A percentile compares a stretch with the other conserved stretches of the same genome.
Evolutionary conservation across 768 basidiomycete species (phyloP).

Genomic region (Trametes meyenii): DNA sequence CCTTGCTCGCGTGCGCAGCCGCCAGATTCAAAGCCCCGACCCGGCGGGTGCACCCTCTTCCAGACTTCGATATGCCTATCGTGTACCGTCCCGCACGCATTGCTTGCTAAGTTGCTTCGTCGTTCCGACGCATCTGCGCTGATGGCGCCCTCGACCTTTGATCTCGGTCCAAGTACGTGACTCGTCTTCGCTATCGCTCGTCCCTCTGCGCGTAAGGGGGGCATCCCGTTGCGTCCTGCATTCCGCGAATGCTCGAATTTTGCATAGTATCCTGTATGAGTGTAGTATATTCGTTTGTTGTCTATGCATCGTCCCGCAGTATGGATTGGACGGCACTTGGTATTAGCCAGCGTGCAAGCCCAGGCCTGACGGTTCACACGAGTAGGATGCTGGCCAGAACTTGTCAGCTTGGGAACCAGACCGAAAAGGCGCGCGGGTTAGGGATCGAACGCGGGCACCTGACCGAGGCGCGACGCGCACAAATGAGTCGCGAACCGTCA

Average conservation of each 20-base stretch:
- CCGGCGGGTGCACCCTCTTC: too few species aligned
- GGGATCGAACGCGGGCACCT: not conserved
- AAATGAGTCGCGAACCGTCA: slow-evolving; percentile 19
- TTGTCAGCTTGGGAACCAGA: too few species aligned
- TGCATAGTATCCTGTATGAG: slow-evolving; percentile 15
- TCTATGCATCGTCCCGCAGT: slow-evolving; percentile 5
- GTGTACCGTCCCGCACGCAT: too few species aligned
- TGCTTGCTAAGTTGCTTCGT: too few species aligned
- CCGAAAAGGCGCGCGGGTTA: not conserved
- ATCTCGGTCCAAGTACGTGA: not conserved
- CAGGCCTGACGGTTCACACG: not conserved
- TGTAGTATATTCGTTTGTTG: slow-evolving; percentile 11
- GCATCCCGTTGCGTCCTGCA: slow-evolving; percentile 3
- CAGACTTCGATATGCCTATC: too few species aligned
- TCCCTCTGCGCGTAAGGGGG: not conserved
- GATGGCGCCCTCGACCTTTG: not conserved
- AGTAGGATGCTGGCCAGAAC: too few species aligned
- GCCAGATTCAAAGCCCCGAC: too few species aligned
- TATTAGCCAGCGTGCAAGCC: not conserved
- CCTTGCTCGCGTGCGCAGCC: too few species aligned
- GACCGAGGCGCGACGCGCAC: slow-evolving; percentile 1
- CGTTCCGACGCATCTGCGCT: too few species aligned
- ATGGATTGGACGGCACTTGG: not conserved
- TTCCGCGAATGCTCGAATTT: slow-evolving; percentile 1
- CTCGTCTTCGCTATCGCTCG: not conserved